phyloP scores from a whole-genome alignment of 768 basidiomycete species.

The Psilocybe sp. region DNA sequence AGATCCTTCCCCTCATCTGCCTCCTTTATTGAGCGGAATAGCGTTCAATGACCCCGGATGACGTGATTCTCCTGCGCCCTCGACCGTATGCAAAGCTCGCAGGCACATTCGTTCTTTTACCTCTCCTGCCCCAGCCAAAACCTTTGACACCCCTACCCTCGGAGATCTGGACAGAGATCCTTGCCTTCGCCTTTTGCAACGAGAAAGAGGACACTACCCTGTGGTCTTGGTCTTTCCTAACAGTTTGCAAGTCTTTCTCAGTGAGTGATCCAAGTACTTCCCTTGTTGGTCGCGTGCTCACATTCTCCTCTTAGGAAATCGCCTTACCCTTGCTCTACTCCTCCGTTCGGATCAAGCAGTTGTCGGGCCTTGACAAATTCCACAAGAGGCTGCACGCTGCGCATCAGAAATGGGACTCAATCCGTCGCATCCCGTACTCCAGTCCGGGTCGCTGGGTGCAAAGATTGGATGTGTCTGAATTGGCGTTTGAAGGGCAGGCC shows the following conservation, averaged over 20 bases:
- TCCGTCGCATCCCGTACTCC: conserved; percentile 83
- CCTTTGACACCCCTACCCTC: conserved; percentile 55
- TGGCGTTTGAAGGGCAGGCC: conserved; percentile 40
- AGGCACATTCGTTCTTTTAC: conserved; percentile 63
- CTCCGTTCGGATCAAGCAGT: conserved; percentile 41
- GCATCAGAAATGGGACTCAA: conserved; percentile 84
- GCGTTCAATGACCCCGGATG: conserved; percentile 26
- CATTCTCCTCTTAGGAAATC: conserved; percentile 44
- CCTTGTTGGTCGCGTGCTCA: background rate
- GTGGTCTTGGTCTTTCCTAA: conserved; percentile 33
- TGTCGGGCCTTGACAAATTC: conserved; percentile 53
- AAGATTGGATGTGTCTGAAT: conserved; percentile 62
- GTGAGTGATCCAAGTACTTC: conserved; percentile 21
- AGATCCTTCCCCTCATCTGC: no score
- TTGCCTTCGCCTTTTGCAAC: conserved; percentile 36
- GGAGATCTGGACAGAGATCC: conserved; percentile 70
- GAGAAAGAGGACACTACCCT: conserved; percentile 11
- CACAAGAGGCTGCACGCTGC: conserved; percentile 53
- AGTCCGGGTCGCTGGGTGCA: conserved; percentile 88
- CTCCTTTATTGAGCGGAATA: background rate
- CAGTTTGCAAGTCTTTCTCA: conserved; percentile 45
- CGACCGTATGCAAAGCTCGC: conserved; percentile 61
- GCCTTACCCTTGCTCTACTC: conserved; percentile 67
- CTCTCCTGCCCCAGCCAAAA: conserved; percentile 58
- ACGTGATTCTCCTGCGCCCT: conserved; percentile 55